These are phyloP conservation scores for Talaromyces liani DNA, from an alignment of 495 filamentous ascomycete species.

Conservation along the genomic window DNA sequence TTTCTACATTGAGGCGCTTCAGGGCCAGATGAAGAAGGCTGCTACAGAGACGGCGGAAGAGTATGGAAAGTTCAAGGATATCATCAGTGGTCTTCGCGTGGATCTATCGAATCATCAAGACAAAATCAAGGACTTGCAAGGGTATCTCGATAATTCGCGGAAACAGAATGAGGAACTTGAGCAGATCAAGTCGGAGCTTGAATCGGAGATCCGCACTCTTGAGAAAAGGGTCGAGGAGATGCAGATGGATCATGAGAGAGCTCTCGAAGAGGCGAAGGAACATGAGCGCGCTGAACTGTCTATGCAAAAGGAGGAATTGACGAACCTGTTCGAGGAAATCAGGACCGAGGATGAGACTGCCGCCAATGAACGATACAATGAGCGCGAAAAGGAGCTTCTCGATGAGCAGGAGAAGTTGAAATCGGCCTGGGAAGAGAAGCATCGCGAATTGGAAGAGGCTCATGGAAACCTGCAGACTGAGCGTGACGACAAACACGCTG, in stretches of 20 bases:
- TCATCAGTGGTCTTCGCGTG: slow-evolving; percentile 41
- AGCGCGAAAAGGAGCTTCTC: slow-evolving; percentile 30
- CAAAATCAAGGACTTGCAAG: slow-evolving; percentile 44
- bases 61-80: slow-evolving; percentile 35
- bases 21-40: slow-evolving; percentile 45
- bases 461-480: slow-evolving; percentile 30
- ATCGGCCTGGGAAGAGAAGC: slow-evolving; percentile 38
- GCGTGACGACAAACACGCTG: slow-evolving; percentile 24
- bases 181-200: slow-evolving; percentile 30
- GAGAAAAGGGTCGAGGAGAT: slow-evolving; percentile 40
- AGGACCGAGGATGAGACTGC: slow-evolving; percentile 41
- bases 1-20: slow-evolving; percentile 45
- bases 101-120: slow-evolving; percentile 53
- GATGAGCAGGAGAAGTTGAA: slow-evolving; percentile 31
- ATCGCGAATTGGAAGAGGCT: slow-evolving; percentile 31
- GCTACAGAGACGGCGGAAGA: slow-evolving; percentile 44
- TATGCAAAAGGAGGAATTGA: slow-evolving; percentile 36
- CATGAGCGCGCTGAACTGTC: slow-evolving; percentile 30
- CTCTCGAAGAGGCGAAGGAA: slow-evolving; percentile 30
- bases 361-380: slow-evolving; percentile 29
- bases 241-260: slow-evolving; percentile 26
- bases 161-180: slow-evolving; percentile 35
- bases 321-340: slow-evolving; percentile 40
- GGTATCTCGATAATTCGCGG: slow-evolving; percentile 30
- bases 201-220: slow-evolving; percentile 44